A percentile compares a stretch with the other conserved stretches of the same genome.
These are phyloP conservation scores for Pseudogymnoascus sp. DNA, from an alignment of 2,329 filamentous ascomycete genomes.

Conservation along the genomic window DNA sequence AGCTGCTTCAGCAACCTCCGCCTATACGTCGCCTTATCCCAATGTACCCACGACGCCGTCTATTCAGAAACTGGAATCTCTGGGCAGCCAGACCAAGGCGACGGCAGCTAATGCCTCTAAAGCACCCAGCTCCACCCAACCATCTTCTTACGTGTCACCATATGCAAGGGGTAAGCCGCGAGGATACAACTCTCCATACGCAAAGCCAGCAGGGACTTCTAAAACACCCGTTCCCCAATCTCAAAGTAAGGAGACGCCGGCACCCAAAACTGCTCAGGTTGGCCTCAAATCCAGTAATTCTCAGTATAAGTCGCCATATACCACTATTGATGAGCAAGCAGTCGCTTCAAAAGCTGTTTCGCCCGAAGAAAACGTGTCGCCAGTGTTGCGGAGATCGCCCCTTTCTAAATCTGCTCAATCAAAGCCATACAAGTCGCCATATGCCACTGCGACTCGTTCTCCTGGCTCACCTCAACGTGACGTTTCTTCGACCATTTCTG, in stretches of 20 bases:
- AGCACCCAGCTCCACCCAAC: background rate
- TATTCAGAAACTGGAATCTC: background rate
- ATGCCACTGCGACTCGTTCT: slow-evolving; percentile 6
- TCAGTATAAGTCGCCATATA: slow-evolving; percentile 11
- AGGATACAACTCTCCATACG: background rate
- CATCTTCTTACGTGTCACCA: background rate
- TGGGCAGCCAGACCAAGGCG: background rate
- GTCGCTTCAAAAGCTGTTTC: background rate
- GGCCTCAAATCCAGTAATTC: background rate
- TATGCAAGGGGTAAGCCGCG: slow-evolving; percentile 1
- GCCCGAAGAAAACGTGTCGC: background rate
- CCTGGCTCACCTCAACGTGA: slow-evolving; percentile 11
- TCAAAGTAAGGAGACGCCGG: background rate
- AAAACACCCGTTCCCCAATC: background rate
- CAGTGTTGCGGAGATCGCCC: background rate
- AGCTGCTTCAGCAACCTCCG: background rate
- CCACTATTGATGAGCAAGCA: background rate
- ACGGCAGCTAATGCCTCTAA: background rate
- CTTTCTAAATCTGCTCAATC: background rate
- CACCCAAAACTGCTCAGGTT: background rate
- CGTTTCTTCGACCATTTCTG: slow-evolving; percentile 17
- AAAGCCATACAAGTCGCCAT: slow-evolving; percentile 11
- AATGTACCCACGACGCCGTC: background rate
- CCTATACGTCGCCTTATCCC: background rate
- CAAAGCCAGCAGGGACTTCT: background rate